Base-by-base conservation (phyloP, 805 yeast genomes). In the Candida sphagnicola region DNA sequence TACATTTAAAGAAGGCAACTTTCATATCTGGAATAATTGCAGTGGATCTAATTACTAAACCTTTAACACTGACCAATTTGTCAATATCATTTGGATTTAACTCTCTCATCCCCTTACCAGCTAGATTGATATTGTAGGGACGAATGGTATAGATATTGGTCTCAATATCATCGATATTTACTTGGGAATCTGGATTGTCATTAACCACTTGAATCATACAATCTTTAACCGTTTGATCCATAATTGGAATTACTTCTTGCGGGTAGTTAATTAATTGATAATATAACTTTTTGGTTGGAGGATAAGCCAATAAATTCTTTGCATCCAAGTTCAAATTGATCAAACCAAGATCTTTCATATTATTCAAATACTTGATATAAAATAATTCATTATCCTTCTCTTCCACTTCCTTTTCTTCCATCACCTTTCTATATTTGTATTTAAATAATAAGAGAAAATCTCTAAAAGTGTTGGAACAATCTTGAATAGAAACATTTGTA, bases 21-120 rank as follows among this genome's bases (percentile, higher is more conserved):
- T 89, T 90, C 99, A 93, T 93, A 59, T 93, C 99, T 10, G 99
- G 99, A 36, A 93, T 87, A 26, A 93, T 80, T 10, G 97, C 79
- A 5, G 96, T 87, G 5, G 95, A 73, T 51, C 99, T 75, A 37
- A 93, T 68, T 0, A 89, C 95, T 31, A 93, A 72, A 15, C 99
- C 99, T 63, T 91, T 93, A 40, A 93, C 80, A 36, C 87, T 76
- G 8, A 93, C 95, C 42, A 93, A 72, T 56, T 91, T 90, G 63
- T 93, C 99, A 46, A 93, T 91, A 61, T 90, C 98, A 44, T 80
- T 81, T 4, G 98, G 98, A 53, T 91, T 90, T 48, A 90, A 67
- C 46, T 90, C 97, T 49, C 98, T 79, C 87, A 90, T 85, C 35
- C 96, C 96, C 44, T 70, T 73, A 32, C 72, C 70, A 32, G 62